phyloP scores from a whole-genome alignment of 257 asterid genomes.

The Plectranthus barbatus region DNA sequence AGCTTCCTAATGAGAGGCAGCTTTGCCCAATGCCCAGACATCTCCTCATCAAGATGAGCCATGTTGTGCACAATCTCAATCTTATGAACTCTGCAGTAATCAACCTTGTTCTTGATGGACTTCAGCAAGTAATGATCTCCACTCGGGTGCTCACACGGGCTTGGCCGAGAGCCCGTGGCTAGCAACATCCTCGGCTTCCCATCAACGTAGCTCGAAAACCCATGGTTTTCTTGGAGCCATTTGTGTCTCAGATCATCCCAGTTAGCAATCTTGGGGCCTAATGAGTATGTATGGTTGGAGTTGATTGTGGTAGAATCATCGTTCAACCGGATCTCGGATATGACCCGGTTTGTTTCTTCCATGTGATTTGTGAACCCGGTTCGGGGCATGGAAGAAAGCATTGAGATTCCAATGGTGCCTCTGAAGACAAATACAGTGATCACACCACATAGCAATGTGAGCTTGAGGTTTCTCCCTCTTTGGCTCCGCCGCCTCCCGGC shows the following conservation, averaged over 20 bases:
- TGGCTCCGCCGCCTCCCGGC: background rate
- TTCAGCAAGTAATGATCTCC: conserved; percentile 44
- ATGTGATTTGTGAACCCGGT: background rate
- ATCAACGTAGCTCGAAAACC: conserved; percentile 9
- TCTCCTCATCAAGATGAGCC: conserved; percentile 27
- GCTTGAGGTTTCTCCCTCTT: conserved; percentile 20
- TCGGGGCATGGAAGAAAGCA: conserved; percentile 16
- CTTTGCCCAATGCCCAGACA: conserved; percentile 43
- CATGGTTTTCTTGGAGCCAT: conserved; percentile 23
- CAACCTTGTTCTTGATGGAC: conserved; percentile 46
- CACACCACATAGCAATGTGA: conserved; percentile 31
- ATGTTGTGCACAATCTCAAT: conserved; percentile 36
- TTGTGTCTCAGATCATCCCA: conserved; percentile 28
- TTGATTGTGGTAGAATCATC: background rate
- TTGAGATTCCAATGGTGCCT: conserved; percentile 35
- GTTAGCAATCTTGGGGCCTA: conserved; percentile 34
- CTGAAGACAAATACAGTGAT: conserved; percentile 39
- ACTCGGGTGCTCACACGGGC: conserved; percentile 32
- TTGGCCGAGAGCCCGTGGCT: conserved; percentile 33
- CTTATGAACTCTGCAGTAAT: conserved; percentile 36
- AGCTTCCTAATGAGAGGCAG: conserved; percentile 33
- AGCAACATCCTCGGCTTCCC: conserved; percentile 29
- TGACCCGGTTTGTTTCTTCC: conserved; percentile 27
- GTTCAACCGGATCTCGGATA: conserved; percentile 29
- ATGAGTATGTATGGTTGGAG: conserved; percentile 12